These are phyloP conservation scores for Parachaetomium inaequale DNA, from an alignment of 495 filamentous ascomycete genomes.

Conservation along the genomic window DNA sequence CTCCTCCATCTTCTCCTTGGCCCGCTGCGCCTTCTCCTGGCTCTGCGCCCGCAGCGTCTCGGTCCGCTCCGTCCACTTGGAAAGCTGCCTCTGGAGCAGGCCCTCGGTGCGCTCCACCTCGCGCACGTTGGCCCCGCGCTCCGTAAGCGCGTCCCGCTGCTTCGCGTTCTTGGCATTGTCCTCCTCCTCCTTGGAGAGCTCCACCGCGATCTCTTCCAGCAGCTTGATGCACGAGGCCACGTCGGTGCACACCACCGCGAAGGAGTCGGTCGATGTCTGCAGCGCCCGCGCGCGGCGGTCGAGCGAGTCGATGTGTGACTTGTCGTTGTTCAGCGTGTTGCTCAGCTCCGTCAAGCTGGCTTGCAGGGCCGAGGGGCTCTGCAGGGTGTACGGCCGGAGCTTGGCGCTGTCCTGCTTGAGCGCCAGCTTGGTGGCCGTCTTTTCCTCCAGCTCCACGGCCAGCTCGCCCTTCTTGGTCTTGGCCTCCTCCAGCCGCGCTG, in stretches of 20 bases:
- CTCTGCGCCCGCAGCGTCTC: conserved; percentile 72
- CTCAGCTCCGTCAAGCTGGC: conserved; percentile 75
- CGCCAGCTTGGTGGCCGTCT: conserved; percentile 57
- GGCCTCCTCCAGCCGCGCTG: conserved; percentile 69
- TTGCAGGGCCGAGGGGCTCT: conserved; percentile 79
- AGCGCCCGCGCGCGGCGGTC: conserved; percentile 82
- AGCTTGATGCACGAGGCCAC: conserved; percentile 81
- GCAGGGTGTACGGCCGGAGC: conserved; percentile 83
- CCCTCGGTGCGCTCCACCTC: conserved; percentile 88
- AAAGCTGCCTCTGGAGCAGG: conserved; percentile 75
- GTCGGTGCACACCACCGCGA: conserved; percentile 75
- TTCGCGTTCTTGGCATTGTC: conserved; percentile 70
- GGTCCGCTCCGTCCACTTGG: conserved; percentile 79
- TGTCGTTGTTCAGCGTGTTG: conserved; percentile 69
- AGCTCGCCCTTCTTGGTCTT: conserved; percentile 68
- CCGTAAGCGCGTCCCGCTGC: conserved; percentile 81
- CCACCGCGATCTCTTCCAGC: conserved; percentile 78
- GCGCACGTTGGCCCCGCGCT: conserved; percentile 79
- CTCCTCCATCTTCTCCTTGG: conserved; percentile 86
- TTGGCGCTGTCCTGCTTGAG: conserved; percentile 77
- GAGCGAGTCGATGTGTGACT: conserved; percentile 76
- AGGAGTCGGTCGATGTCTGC: conserved; percentile 89
- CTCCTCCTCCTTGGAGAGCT: conserved; percentile 86
- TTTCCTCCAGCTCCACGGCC: conserved; percentile 72
- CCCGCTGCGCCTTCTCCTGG: conserved; percentile 71